Percentiles rank a stretch among this genome's conserved stretches.
Conservation (phyloP, 148 eudicot genomes). For the Rhododendron griersonianum region DNA sequence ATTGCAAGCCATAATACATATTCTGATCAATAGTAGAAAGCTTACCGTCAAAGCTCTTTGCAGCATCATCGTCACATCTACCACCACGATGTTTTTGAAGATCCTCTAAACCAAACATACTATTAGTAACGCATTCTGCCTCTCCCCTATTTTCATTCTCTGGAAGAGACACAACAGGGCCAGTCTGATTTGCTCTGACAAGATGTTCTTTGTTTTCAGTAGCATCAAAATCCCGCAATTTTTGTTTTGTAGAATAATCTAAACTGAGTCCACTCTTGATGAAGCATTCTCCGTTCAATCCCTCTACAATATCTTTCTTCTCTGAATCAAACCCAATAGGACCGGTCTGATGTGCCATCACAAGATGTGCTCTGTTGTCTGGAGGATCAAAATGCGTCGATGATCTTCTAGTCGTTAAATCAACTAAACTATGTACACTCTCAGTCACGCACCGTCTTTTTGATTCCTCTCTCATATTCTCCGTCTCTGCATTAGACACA, state of each 20-base stretch:
- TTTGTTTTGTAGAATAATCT: background rate
- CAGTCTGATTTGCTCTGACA: background rate
- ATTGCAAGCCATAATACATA: background rate
- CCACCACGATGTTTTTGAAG: background rate
- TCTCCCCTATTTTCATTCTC: background rate
- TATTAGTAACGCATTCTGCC: background rate
- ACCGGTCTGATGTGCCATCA: background rate
- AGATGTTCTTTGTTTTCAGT: background rate
- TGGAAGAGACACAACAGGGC: background rate
- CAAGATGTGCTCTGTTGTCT: background rate
- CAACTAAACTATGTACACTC: background rate
- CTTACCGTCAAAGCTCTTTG: background rate
- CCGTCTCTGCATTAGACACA: background rate
- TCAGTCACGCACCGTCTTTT: background rate
- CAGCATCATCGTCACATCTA: background rate
- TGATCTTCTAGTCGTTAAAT: background rate
- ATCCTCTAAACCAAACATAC: background rate
- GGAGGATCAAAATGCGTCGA: background rate
- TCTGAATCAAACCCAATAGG: background rate
- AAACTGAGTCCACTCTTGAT: too few species aligned
- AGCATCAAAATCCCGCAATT: background rate
- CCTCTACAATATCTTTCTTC: too few species aligned
- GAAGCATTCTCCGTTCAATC: too few species aligned
- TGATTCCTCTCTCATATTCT: background rate
- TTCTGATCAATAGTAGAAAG: too few species aligned